These are phyloP conservation scores for Phaeosphaeriaceae sp. DNA, from an alignment of 2,329 filamentous ascomycete genomes.

Conservation along the genomic window DNA sequence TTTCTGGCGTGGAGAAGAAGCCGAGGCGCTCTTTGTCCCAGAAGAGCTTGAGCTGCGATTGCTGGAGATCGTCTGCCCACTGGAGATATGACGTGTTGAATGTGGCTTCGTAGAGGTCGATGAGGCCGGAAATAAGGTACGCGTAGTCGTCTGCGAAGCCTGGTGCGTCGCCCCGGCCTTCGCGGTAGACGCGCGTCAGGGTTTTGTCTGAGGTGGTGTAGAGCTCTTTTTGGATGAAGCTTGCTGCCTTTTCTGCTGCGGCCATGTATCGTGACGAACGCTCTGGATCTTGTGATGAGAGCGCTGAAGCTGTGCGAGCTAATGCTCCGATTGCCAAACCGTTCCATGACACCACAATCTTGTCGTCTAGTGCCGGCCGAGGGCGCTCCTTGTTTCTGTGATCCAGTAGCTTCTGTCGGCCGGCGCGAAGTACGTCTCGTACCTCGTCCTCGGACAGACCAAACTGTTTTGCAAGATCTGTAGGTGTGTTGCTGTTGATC, in stretches of 20 bases:
- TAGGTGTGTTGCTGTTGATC: slow-evolving; percentile 67
- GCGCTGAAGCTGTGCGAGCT: slow-evolving; percentile 73
- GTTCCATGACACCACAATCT: slow-evolving; percentile 87
- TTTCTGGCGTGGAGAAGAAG: slow-evolving; percentile 74
- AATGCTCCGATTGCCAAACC: slow-evolving; percentile 85
- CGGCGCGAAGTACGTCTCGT: slow-evolving; percentile 69
- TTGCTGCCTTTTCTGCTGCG: slow-evolving; percentile 71
- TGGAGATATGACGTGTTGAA: slow-evolving; percentile 76
- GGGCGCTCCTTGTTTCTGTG: slow-evolving; percentile 78
- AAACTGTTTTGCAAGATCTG: slow-evolving; percentile 76
- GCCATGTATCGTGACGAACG: slow-evolving; percentile 67
- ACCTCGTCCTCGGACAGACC: slow-evolving; percentile 74
- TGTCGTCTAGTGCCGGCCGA: slow-evolving; percentile 82
- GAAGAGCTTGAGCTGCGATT: slow-evolving; percentile 78
- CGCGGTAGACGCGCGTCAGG: slow-evolving; percentile 77
- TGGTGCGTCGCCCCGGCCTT: slow-evolving; percentile 68
- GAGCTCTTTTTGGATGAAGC: slow-evolving; percentile 75
- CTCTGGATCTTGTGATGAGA: slow-evolving; percentile 66
- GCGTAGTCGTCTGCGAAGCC: slow-evolving; percentile 96
- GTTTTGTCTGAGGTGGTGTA: slow-evolving; percentile 70
- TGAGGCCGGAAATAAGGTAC: slow-evolving; percentile 80
- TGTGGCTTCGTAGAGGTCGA: slow-evolving; percentile 85
- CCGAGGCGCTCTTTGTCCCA: slow-evolving; percentile 69
- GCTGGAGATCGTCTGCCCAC: slow-evolving; percentile 83
- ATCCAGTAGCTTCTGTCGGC: slow-evolving; percentile 71